These are phyloP conservation scores for Pythium dissimile DNA, from an alignment of 352 stramenopile genomes.

Conservation along the genomic window DNA sequence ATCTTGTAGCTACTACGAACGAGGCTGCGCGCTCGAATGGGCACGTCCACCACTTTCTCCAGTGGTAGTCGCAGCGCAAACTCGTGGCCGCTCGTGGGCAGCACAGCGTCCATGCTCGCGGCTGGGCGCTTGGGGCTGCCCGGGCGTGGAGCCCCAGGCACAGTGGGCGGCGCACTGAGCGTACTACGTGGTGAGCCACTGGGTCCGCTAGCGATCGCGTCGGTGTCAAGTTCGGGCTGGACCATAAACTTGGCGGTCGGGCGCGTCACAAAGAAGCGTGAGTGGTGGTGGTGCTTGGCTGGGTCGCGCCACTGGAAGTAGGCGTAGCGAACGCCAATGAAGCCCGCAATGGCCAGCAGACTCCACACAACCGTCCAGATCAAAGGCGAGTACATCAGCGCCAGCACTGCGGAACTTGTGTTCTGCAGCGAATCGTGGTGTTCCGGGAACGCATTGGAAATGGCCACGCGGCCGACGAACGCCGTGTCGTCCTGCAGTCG, in stretches of 20 bases:
- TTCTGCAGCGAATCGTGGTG: constrained; percentile 24
- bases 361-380: constrained; percentile 9
- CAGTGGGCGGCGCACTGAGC: not conserved
- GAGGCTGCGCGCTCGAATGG: constrained; percentile 24
- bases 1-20: constrained; percentile 23
- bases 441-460: constrained; percentile 20
- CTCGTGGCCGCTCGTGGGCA: constrained; percentile 14
- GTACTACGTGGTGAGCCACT: not conserved
- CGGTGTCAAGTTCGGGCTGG: constrained; percentile 12
- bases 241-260: constrained; percentile 18
- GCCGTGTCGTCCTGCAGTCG: constrained; percentile 6
- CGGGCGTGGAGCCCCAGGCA: not conserved
- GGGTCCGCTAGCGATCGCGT: too few species aligned
- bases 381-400: constrained; percentile 15
- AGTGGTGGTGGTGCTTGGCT: constrained; percentile 10
- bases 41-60: constrained; percentile 24
- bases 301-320: constrained; percentile 15
- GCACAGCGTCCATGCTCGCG: not conserved
- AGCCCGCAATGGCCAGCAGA: constrained; percentile 9
- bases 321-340: not conserved
- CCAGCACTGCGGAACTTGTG: constrained; percentile 7
- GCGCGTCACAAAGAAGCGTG: constrained; percentile 6
- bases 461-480: constrained; percentile 8
- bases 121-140: constrained; percentile 4
- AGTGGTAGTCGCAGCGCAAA: constrained; percentile 20